A percentile compares a stretch with the other conserved stretches of the same genome.
Evolutionary conservation across 2,329 filamentous ascomycete species (phyloP).

Genomic region (Xylaria sp.): DNA sequence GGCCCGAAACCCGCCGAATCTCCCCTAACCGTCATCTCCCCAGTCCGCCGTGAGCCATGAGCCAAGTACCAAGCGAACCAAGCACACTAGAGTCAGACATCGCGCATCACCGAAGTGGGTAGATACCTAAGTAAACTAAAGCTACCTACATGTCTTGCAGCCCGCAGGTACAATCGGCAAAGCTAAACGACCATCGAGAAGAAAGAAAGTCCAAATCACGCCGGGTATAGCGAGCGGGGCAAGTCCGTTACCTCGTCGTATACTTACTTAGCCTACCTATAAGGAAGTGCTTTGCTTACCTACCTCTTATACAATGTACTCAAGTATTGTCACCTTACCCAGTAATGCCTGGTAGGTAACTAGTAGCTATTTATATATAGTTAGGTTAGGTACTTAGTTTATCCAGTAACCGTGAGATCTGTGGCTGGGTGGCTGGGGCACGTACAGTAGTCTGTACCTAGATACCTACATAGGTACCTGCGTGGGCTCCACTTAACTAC

Average conservation of each 20-base stretch:
- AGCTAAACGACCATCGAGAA: not conserved
- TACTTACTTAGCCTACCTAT: too few relatives aligned
- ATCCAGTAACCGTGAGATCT: not conserved
- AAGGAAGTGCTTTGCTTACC: too few relatives aligned
- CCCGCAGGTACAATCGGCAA: not conserved
- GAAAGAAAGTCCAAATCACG: not conserved
- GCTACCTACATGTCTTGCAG: too few relatives aligned
- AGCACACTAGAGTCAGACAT: constrained; percentile 10
- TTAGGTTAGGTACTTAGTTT: too few relatives aligned
- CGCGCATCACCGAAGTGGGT: too few relatives aligned
- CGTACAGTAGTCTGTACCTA: too few relatives aligned
- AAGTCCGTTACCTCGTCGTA: too few relatives aligned
- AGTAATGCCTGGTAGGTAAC: not conserved
- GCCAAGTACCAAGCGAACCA: too few relatives aligned
- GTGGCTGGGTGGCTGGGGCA: not conserved
- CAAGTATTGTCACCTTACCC: not conserved
- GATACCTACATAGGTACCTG: too few relatives aligned
- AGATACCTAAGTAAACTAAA: too few relatives aligned
- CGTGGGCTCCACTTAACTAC: too few relatives aligned
- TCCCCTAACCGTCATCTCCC: constrained; percentile 8
- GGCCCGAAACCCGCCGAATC: constrained; percentile 14
- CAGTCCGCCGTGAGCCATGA: constrained; percentile 9
- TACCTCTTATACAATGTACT: too few relatives aligned
- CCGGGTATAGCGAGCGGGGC: not conserved
- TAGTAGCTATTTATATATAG: not conserved